phyloP scores from a whole-genome alignment of 768 basidiomycete genomes.

The Termitomyces sp. region DNA sequence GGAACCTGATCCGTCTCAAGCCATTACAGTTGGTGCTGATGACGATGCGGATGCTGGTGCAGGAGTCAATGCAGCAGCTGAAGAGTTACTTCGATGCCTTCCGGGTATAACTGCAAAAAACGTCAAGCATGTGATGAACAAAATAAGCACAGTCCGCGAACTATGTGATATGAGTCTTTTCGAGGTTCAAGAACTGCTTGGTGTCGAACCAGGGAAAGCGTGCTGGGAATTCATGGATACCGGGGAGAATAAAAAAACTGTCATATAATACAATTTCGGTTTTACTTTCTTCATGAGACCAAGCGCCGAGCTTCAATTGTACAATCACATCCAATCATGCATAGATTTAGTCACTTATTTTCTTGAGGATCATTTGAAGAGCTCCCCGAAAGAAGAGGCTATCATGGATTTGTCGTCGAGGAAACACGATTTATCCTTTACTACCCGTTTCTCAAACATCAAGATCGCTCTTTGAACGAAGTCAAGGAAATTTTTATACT shows the following conservation, averaged over 20 bases:
- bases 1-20: slow-evolving; percentile 77
- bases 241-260: slow-evolving; percentile 36
- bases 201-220: slow-evolving; percentile 73
- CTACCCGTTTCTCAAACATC: background rate
- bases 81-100: slow-evolving; percentile 76
- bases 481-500: too few species aligned
- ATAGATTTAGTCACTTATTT: background rate
- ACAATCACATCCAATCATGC: background rate
- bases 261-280: background rate
- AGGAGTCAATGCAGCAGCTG: slow-evolving; percentile 69
- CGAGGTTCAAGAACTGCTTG: slow-evolving; percentile 70
- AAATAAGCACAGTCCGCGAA: slow-evolving; percentile 71
- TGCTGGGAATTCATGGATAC: slow-evolving; percentile 82
- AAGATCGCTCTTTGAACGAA: background rate
- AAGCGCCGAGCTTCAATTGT: background rate
- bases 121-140: slow-evolving; percentile 77
- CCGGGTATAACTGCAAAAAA: slow-evolving; percentile 87
- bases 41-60: slow-evolving; percentile 63
- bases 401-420: background rate
- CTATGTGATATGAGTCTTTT: slow-evolving; percentile 59
- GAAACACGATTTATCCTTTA: background rate
- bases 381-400: background rate
- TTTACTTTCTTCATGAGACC: background rate
- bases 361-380: background rate
- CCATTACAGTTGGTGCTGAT: slow-evolving; percentile 78